Conservation (phyloP, 2,329 filamentous ascomycete genomes). For the Alternaria ventricosa region DNA sequence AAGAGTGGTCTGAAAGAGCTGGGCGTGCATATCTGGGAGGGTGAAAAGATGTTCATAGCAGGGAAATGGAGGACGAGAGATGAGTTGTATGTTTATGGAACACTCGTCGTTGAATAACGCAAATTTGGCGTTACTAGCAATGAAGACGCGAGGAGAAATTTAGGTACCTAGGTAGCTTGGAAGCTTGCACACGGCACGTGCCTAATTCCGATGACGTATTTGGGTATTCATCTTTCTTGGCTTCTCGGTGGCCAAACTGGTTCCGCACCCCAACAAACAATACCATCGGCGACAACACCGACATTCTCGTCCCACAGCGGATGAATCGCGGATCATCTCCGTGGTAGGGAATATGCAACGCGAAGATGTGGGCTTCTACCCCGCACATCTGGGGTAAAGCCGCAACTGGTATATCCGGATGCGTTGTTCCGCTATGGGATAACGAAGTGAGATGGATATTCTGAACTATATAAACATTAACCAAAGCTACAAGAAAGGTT, state of each 20-base stretch:
- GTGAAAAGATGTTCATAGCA: conserved; percentile 25
- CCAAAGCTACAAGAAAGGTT: background rate
- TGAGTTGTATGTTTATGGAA: conserved; percentile 36
- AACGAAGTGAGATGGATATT: background rate
- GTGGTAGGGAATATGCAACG: background rate
- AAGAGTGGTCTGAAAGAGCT: conserved; percentile 36
- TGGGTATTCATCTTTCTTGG: background rate
- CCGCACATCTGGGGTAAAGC: conserved; percentile 2
- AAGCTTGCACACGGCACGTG: too few relatives aligned
- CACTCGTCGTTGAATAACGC: conserved; percentile 13
- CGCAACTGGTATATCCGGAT: background rate
- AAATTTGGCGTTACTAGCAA: too few relatives aligned
- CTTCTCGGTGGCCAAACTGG: background rate
- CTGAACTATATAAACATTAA: background rate
- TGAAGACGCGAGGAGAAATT: too few relatives aligned
- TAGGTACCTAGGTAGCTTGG: too few relatives aligned
- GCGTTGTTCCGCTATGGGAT: background rate
- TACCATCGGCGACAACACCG: conserved; percentile 1
- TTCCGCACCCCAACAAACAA: background rate
- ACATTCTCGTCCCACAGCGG: background rate
- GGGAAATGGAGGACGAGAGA: conserved; percentile 33
- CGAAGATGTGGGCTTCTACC: conserved; percentile 1
- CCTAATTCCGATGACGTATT: background rate
- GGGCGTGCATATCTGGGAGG: conserved; percentile 38
- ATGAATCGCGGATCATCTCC: background rate